Evolutionary conservation across 192 early-diverging fungal genomes (phyloP), one percentile per base, ranked within the genome.

Genomic region (Coemansia sp.): DNA sequence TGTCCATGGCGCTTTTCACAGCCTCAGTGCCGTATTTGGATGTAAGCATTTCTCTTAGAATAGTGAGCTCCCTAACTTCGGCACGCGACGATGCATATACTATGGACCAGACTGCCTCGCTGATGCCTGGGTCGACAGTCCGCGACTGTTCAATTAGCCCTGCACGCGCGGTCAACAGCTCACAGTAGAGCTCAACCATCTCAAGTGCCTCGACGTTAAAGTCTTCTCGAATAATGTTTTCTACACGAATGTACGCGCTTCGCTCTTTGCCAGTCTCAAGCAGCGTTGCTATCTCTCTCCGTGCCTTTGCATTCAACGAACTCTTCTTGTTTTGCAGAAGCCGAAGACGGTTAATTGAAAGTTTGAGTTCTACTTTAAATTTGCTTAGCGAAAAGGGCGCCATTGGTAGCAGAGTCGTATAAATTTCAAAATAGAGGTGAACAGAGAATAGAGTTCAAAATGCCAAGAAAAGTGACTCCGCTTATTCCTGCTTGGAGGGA

Each of bases 201-300:
- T 98, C 96, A 78, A 97, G 69, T 2, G 92, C 96, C 67, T 98
- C 96, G n/a, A 88, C 82, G 53, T 83, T 81, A 49, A 90, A 88
- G 80, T 98, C 96, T 55, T 97, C 94, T 15, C 95, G 86, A 53
- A 98, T 98, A 48, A 98, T 92, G 64, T 88, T 82, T 55, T 98
- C 94, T 9, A 91, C 92, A 53, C 92, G 76, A 25, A 96, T 90
- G 18, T 89, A 81, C 10, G 94, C 96, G 57, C 88, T 91, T 59
- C 92, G 89, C 37, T 82, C 82, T 55, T 97, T 98, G 64, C 88
- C 88, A 52, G 68, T 81, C 63, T 93, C 87, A 11, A 98, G 65
- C 9, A 97, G 78, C 8, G 59, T 51, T 0, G 92, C 91, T 39
- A 98, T 93, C 67, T 95, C 93, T 15, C 85, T 83, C 41, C 92